Evolutionary conservation across 2,329 filamentous ascomycete species (phyloP).

Genomic region (Microdochium bolleyi): DNA sequence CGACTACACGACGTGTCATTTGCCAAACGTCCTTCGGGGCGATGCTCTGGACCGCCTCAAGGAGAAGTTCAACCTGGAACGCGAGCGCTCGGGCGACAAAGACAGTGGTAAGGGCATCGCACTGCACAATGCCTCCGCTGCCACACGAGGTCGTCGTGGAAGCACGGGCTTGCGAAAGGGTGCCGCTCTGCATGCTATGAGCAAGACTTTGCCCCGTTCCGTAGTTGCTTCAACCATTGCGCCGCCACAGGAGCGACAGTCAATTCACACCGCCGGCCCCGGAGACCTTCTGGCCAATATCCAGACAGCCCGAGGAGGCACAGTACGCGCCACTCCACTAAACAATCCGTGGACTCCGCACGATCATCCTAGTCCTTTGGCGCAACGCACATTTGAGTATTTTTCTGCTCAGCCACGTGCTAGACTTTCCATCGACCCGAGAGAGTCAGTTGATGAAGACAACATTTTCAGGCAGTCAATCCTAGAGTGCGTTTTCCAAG

Average conservation of each 20-base stretch:
- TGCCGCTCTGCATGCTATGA: slow-evolving; percentile 62
- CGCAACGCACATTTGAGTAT: slow-evolving; percentile 44
- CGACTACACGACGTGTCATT: slow-evolving; percentile 81
- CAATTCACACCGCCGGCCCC: slow-evolving; percentile 48
- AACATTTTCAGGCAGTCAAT: slow-evolving; percentile 83
- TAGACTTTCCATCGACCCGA: slow-evolving; percentile 52
- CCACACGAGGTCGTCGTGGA: slow-evolving; percentile 60
- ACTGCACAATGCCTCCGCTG: slow-evolving; percentile 69
- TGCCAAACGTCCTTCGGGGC: slow-evolving; percentile 85
- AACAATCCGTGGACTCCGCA: slow-evolving; percentile 17
- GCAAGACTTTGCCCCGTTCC: slow-evolving; percentile 35
- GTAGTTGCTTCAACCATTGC: slow-evolving; percentile 30
- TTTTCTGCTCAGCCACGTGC: slow-evolving; percentile 44
- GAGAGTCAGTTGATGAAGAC: slow-evolving; percentile 83
- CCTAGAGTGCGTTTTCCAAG: slow-evolving; percentile 91
- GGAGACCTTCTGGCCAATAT: slow-evolving; percentile 78
- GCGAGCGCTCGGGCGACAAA: slow-evolving; percentile 72
- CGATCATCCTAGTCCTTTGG: slow-evolving; percentile 32
- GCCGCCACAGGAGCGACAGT: slow-evolving; percentile 30
- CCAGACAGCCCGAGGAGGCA: slow-evolving; percentile 56
- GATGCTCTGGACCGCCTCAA: slow-evolving; percentile 77
- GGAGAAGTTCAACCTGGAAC: slow-evolving; percentile 82
- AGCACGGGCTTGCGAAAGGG: slow-evolving; percentile 73
- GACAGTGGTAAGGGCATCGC: slow-evolving; percentile 90
- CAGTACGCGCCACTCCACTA: slow-evolving; percentile 27